Conservation (phyloP, 2,329 filamentous ascomycete species). For the Diaporthe citrichinensis region DNA sequence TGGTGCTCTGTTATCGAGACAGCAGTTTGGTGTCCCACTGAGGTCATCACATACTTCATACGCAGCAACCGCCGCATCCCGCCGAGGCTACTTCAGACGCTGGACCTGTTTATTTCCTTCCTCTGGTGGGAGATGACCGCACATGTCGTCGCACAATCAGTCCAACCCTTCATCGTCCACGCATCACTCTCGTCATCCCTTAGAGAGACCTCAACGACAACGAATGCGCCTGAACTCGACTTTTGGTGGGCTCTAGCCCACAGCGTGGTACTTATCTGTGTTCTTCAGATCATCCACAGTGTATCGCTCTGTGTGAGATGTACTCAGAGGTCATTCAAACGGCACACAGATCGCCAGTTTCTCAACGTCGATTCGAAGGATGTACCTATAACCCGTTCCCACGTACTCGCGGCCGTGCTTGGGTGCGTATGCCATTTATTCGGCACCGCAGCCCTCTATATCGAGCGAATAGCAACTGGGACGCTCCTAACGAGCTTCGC, state of each 20-base stretch:
- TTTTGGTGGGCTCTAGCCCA: neutral
- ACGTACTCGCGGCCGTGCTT: neutral
- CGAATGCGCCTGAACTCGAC: neutral
- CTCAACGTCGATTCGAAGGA: no score
- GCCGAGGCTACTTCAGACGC: neutral
- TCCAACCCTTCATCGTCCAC: neutral
- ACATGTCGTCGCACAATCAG: neutral
- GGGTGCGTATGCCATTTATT: neutral
- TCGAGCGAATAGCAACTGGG: neutral
- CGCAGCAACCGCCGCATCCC: neutral
- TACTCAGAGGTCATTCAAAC: neutral
- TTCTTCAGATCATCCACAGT: neutral
- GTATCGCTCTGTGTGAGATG: neutral
- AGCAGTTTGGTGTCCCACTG: neutral
- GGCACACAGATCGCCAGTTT: rapidly evolving
- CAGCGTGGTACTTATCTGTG: neutral
- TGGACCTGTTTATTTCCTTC: neutral
- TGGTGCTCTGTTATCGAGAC: neutral
- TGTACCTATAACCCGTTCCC: neutral
- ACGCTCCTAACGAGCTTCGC: neutral
- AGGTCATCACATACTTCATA: neutral
- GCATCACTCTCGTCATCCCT: neutral
- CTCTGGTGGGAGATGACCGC: neutral
- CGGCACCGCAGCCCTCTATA: neutral
- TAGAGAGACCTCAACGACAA: neutral